Evolutionary conservation across 2,329 filamentous ascomycete genomes (phyloP).

Genomic region (Hypomyces perniciosus): DNA sequence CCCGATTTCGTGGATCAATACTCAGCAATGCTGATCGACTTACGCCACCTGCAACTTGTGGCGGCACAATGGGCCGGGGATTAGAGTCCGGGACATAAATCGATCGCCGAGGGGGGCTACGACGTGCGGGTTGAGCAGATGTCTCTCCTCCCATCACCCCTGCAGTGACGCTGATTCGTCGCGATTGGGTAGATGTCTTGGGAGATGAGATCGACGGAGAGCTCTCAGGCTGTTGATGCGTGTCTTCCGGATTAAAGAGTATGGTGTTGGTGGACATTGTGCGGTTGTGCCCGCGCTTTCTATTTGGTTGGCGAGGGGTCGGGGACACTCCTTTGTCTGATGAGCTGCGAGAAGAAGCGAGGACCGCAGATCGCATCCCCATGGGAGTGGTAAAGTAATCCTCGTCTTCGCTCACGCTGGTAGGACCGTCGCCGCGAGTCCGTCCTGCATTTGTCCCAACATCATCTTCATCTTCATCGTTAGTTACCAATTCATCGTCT

Average conservation of each 20-base stretch:
- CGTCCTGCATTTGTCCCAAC: slow-evolving; percentile 38
- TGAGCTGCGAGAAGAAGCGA: slow-evolving; percentile 30
- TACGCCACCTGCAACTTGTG: slow-evolving; percentile 31
- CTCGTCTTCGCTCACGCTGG: slow-evolving; percentile 29
- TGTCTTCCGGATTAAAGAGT: slow-evolving; percentile 65
- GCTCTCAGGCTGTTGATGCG: slow-evolving; percentile 28
- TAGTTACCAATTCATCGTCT: slow-evolving; percentile 82
- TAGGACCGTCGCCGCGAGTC: slow-evolving; percentile 23
- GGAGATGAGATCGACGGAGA: slow-evolving; percentile 40
- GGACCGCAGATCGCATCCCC: slow-evolving; percentile 34
- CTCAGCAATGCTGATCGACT: slow-evolving; percentile 44
- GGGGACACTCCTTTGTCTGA: slow-evolving; percentile 23
- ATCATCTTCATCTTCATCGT: slow-evolving; percentile 65
- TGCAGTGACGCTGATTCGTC: slow-evolving; percentile 20
- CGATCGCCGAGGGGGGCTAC: slow-evolving; percentile 42
- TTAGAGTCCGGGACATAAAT: slow-evolving; percentile 41
- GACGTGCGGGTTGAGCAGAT: slow-evolving; percentile 30
- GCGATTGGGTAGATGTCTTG: slow-evolving; percentile 24
- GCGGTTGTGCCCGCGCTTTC: slow-evolving; percentile 54
- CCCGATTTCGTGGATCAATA: slow-evolving; percentile 40
- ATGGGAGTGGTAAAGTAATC: slow-evolving; percentile 53
- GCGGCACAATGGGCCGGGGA: slow-evolving; percentile 48
- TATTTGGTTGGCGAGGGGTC: slow-evolving; percentile 27
- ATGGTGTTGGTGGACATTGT: slow-evolving; percentile 79
- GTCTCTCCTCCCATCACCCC: slow-evolving; percentile 27